These are phyloP conservation scores for Cytospora piceicola DNA, from an alignment of 2,329 filamentous ascomycete species.

Conservation along the genomic window DNA sequence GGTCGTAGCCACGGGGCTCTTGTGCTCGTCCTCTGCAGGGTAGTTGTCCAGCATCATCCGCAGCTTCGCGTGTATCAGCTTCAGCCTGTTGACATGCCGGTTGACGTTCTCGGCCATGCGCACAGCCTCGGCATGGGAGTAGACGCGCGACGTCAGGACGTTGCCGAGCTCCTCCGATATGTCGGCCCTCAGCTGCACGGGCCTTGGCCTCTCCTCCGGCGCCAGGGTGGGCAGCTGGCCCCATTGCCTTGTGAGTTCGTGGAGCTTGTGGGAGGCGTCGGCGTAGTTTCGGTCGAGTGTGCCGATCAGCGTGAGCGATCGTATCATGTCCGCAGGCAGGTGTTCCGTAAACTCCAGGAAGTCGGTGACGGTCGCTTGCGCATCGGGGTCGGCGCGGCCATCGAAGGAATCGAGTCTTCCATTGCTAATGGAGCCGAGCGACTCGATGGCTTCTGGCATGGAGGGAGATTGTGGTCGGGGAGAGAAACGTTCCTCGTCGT, in stretches of 20 bases:
- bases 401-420: conserved; percentile 48
- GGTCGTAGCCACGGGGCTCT: conserved; percentile 52
- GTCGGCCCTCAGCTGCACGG: conserved; percentile 58
- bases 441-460: conserved; percentile 40
- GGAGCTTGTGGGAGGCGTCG: conserved; percentile 57
- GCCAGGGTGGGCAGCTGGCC: conserved; percentile 56
- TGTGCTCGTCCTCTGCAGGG: conserved; percentile 54
- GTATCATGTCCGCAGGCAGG: conserved; percentile 67
- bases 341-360: conserved; percentile 74
- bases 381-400: conserved; percentile 65
- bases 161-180: conserved; percentile 63
- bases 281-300: conserved; percentile 64
- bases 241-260: conserved; percentile 62
- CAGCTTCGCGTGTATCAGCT: conserved; percentile 62
- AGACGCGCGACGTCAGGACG: conserved; percentile 59
- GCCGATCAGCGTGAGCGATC: conserved; percentile 67
- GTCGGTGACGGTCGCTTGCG: conserved; percentile 70
- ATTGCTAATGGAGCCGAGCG: conserved; percentile 40
- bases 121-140: conserved; percentile 63
- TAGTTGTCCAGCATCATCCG: conserved; percentile 64
- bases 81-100: conserved; percentile 64
- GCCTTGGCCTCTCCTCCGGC: conserved; percentile 50
- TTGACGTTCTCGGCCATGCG: conserved; percentile 67
- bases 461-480: conserved; percentile 41
- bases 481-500: conserved; percentile 40